These are phyloP conservation scores for Suillus brevipes DNA, from an alignment of 768 basidiomycete species.

Conservation along the genomic window DNA sequence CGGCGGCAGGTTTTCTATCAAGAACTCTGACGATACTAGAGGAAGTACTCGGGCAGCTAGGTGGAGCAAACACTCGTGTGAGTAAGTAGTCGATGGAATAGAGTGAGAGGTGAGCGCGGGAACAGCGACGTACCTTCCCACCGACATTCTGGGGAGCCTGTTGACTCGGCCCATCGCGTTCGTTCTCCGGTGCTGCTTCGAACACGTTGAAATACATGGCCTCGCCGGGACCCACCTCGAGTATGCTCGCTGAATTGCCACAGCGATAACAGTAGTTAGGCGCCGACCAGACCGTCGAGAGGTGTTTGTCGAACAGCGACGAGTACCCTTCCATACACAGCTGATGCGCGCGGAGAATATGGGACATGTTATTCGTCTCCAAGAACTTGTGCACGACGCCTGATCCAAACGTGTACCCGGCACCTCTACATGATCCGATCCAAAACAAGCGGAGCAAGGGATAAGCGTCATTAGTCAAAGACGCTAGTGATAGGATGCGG, in stretches of 20 bases:
- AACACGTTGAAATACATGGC: conserved; percentile 96
- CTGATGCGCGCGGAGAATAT: conserved; percentile 97
- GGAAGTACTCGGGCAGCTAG: conserved; percentile 83
- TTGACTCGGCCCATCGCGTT: conserved; percentile 83
- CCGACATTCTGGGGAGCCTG: conserved; percentile 71
- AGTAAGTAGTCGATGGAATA: conserved; percentile 2
- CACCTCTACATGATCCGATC: conserved; percentile 59
- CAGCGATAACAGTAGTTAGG: conserved; percentile 99
- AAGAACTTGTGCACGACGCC: conserved; percentile 98
- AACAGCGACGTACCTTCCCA: conserved; percentile 56
- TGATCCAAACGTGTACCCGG: conserved; percentile 98
- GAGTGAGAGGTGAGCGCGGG: neutral
- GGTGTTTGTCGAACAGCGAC: conserved; percentile 94
- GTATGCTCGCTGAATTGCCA: conserved; percentile 94
- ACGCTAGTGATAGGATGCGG: conserved; percentile 13
- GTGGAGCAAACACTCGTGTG: conserved; percentile 9
- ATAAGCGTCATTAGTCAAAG: conserved; percentile 12
- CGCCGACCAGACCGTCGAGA: conserved; percentile 98
- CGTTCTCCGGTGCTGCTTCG: conserved; percentile 98
- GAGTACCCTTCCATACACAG: conserved; percentile 99
- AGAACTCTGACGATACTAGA: conserved; percentile 28
- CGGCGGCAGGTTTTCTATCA: conserved; percentile 9
- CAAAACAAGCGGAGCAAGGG: conserved; percentile 12
- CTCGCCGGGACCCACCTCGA: conserved; percentile 91
- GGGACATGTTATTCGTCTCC: conserved; percentile 93